phyloP scores from a whole-genome alignment of 768 basidiomycete genomes.

The Kwoniella bestiolae region DNA sequence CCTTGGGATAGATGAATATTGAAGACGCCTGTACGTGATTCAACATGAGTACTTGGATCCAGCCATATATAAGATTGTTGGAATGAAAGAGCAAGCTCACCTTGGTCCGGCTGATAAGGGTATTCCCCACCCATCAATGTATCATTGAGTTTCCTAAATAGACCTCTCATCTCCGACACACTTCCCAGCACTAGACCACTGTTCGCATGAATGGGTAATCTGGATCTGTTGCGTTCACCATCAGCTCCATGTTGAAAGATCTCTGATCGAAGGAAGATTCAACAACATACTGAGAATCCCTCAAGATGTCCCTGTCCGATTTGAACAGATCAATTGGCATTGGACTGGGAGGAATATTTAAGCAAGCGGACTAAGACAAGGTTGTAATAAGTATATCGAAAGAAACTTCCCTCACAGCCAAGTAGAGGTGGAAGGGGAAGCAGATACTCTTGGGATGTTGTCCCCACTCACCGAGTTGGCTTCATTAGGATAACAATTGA shows the following conservation, averaged over 20 bases:
- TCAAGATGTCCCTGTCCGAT: not conserved
- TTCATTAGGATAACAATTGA: conserved; percentile 6
- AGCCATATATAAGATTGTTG: not conserved
- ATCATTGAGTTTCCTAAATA: not conserved
- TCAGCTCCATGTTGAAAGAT: not conserved
- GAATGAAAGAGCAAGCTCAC: not conserved
- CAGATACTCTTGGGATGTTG: not conserved
- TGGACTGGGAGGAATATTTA: conserved; percentile 1
- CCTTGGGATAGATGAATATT: not conserved
- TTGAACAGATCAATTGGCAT: not conserved
- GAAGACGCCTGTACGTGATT: not conserved
- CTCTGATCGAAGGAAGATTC: not conserved
- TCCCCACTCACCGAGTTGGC: not conserved
- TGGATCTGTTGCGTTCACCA: not conserved
- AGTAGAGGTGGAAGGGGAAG: too few species aligned
- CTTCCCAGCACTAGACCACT: conserved; percentile 3
- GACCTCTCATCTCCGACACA: not conserved
- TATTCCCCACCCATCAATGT: not conserved
- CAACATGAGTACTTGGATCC: not conserved
- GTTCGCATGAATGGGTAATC: not conserved
- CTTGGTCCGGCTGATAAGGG: not conserved
- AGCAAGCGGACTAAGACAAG: not conserved
- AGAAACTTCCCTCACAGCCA: not conserved
- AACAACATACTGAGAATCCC: not conserved
- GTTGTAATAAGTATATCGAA: not conserved